These are phyloP conservation scores for Solanum bukasovii DNA, from an alignment of 257 asterid genomes.

Conservation along the genomic window DNA sequence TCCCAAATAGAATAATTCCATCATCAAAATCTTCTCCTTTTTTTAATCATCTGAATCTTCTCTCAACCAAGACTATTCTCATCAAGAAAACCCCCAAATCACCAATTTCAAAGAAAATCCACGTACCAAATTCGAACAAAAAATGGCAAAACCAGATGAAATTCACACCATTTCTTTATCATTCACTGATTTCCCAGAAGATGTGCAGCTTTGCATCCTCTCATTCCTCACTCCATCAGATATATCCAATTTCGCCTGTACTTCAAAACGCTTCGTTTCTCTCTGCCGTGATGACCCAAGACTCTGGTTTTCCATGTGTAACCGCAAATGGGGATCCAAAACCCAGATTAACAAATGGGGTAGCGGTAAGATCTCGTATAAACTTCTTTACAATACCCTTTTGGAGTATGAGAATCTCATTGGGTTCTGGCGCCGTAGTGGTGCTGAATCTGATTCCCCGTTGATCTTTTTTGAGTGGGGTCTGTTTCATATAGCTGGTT, in stretches of 20 bases:
- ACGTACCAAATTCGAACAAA: neutral
- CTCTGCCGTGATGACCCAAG: conserved; percentile 63
- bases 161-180: conserved; percentile 17
- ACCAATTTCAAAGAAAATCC: neutral
- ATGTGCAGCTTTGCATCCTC: conserved; percentile 76
- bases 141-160: neutral
- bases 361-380: conserved; percentile 42
- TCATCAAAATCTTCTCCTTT: neutral
- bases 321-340: conserved; percentile 81
- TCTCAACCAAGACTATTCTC: neutral
- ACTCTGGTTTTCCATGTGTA: conserved; percentile 84
- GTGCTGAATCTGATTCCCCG: conserved; percentile 9
- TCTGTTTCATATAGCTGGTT: conserved; percentile 53
- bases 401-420: conserved; percentile 51
- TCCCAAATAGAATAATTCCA: neutral
- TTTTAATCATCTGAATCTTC: too few species aligned
- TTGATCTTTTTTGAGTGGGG: conserved; percentile 86
- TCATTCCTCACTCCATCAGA: conserved; percentile 67
- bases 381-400: conserved; percentile 50
- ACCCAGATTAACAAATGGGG: conserved; percentile 78
- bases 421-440: conserved; percentile 91
- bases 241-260: conserved; percentile 59
- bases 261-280: conserved; percentile 52
- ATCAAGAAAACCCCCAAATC: neutral
- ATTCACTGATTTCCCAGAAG: conserved; percentile 87